phyloP scores from a whole-genome alignment of 306 rosid genomes.

The Hippophae tibetana region DNA sequence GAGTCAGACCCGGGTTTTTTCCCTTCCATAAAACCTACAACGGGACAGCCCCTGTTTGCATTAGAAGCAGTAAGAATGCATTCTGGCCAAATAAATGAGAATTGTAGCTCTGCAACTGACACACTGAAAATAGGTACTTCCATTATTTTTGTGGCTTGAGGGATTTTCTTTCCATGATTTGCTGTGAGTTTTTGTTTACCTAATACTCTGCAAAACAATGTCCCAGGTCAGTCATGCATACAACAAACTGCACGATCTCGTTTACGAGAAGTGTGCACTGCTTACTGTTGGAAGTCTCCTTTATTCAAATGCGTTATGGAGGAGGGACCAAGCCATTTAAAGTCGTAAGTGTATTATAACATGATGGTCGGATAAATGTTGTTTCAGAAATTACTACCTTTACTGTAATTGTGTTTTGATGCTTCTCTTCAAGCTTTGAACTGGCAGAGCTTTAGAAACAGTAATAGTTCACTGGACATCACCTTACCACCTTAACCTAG shows the following conservation, averaged over 20 bases:
- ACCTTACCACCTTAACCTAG: too few species aligned
- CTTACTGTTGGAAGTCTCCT: conserved; percentile 60
- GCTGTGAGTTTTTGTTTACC: neutral
- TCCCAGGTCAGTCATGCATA: conserved; percentile 26
- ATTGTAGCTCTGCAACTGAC: conserved; percentile 19
- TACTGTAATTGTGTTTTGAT: too few species aligned
- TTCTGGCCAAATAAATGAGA: conserved; percentile 15
- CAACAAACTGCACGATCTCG: conserved; percentile 34
- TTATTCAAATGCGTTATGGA: conserved; percentile 59
- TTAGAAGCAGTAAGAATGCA: neutral
- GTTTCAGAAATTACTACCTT: too few species aligned
- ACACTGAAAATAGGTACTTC: conserved; percentile 36
- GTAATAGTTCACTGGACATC: too few species aligned
- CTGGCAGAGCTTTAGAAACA: too few species aligned
- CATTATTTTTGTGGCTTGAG: conserved; percentile 3
- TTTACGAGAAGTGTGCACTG: conserved; percentile 56
- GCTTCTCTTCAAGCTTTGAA: too few species aligned
- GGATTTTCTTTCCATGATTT: too few species aligned
- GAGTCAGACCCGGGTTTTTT: conserved; percentile 10
- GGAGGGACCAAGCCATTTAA: conserved; percentile 75
- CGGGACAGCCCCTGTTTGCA: conserved; percentile 19
- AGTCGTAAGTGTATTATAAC: conserved; percentile 26
- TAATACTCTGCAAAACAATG: conserved; percentile 11
- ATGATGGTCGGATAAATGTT: neutral
- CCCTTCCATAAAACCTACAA: conserved; percentile 14